Evolutionary conservation across 1,284 basidiomycete genomes (phyloP), one percentile per base, ranked within the genome.

Genomic region (Exsudoporus floridanus): DNA sequence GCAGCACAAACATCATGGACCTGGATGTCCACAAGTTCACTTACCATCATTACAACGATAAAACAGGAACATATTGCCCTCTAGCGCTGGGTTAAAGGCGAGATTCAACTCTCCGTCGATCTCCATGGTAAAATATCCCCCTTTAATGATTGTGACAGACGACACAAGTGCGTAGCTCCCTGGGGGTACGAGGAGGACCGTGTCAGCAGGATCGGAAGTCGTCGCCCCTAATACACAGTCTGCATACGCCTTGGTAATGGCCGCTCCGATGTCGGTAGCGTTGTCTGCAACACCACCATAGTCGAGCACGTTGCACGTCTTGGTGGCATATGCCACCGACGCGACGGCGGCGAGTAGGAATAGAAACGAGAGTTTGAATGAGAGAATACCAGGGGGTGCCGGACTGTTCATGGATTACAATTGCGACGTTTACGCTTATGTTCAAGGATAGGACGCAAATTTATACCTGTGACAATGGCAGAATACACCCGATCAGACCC

Each of bases 111-210:
- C 51, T 2, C 55, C 56, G 9, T 49, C 30, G 4, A 56, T 47
- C 21, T 48, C 5, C 13, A 56, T 16, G 19, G 57, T 48, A 14
- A 47, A 53, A 18, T 21, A 8, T 5, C 21, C 8, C 2, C 28
- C 39, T 0, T 47, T 16, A 5, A 1, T 4, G 4, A 52, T 34
- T 16, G 3, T 27, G 19, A 59, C 40, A 9, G 27, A 1, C 13
- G 51, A 43, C 18, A 44, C 9, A 38, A 55, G 34, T 5, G 49
- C 46, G 19, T 49, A 55, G 12, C 19, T 50, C 25, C 51, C 60
- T 5, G 33, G 5, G 14, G 60, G 61, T 5, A 59, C 42, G 35
- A 44, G 19, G 9, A 58, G 45, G 7, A 59, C 27, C 16, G 51
- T 59, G 4, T 59, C 41, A 4, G 27, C 38, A 9, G 50, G 38